Evolutionary conservation across 2,329 filamentous ascomycete genomes (phyloP).

Genomic region (Fusarium annulatum): DNA sequence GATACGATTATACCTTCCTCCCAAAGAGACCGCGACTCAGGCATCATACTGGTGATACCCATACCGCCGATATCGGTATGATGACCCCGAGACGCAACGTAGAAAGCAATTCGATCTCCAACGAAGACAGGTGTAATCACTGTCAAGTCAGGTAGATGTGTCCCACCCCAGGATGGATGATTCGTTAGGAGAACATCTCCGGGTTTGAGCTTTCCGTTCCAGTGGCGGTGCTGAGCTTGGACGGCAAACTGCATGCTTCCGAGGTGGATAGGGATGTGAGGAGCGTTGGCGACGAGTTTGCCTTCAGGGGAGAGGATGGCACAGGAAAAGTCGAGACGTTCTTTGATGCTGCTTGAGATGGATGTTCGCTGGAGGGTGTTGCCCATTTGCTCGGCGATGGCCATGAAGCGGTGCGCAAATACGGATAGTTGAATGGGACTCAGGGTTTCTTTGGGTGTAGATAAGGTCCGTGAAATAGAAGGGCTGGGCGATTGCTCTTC

Average conservation of each 20-base stretch:
- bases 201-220: slow-evolving; percentile 48
- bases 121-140: slow-evolving; percentile 55
- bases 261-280: slow-evolving; percentile 54
- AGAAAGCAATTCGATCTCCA: slow-evolving; percentile 49
- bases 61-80: slow-evolving; percentile 51
- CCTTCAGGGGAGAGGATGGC: slow-evolving; percentile 56
- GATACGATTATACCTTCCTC: slow-evolving; percentile 57
- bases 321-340: slow-evolving; percentile 57
- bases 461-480: background rate
- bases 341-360: slow-evolving; percentile 61
- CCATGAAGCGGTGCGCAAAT: slow-evolving; percentile 68
- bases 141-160: slow-evolving; percentile 56
- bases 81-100: slow-evolving; percentile 50
- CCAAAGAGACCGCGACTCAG: slow-evolving; percentile 42
- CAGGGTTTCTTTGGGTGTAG: slow-evolving; percentile 26
- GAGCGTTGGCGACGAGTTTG: slow-evolving; percentile 51
- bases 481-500: too few species aligned
- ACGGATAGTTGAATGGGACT: slow-evolving; percentile 65
- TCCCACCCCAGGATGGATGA: slow-evolving; percentile 53
- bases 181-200: slow-evolving; percentile 56
- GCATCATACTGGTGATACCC: slow-evolving; percentile 12
- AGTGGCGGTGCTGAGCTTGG: slow-evolving; percentile 51
- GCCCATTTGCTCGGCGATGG: slow-evolving; percentile 69
- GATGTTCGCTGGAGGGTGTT: slow-evolving; percentile 66
- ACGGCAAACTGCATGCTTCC: slow-evolving; percentile 57